Evolutionary conservation across 2,329 filamentous ascomycete species (phyloP).

Genomic region (Zymoseptoria pseudotritici): DNA sequence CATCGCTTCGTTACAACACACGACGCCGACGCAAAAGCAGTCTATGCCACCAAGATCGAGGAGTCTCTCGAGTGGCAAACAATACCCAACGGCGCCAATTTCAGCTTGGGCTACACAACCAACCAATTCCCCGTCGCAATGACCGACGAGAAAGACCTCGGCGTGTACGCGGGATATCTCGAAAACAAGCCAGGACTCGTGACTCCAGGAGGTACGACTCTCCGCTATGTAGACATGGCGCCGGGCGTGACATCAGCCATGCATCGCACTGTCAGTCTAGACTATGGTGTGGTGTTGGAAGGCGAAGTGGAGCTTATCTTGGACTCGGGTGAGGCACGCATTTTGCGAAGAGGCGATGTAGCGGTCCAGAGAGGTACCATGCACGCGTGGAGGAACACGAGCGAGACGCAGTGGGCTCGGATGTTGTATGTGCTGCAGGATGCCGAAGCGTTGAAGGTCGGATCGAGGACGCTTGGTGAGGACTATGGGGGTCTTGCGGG

Average conservation of each 20-base stretch:
- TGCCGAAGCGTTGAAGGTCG: constrained; percentile 21
- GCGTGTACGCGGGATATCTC: constrained; percentile 39
- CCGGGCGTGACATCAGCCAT: constrained; percentile 23
- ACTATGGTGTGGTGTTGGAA: constrained; percentile 29
- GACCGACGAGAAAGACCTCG: constrained; percentile 39
- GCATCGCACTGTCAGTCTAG: constrained; percentile 28
- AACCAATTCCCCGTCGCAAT: constrained; percentile 42
- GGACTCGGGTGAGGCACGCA: constrained; percentile 26
- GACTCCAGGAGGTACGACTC: constrained; percentile 40
- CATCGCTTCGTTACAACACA: constrained; percentile 28
- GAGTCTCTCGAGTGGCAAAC: constrained; percentile 21
- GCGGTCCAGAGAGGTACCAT: constrained; percentile 29
- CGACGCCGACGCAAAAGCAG: constrained; percentile 25
- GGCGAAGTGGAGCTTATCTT: constrained; percentile 28
- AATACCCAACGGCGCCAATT: constrained; percentile 35
- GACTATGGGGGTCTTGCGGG: constrained; percentile 18
- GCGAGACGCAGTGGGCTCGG: constrained; percentile 24
- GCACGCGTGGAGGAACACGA: constrained; percentile 30
- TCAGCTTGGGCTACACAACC: constrained; percentile 45
- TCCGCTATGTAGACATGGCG: constrained; percentile 28
- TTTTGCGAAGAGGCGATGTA: constrained; percentile 27
- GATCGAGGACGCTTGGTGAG: constrained; percentile 21
- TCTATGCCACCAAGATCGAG: constrained; percentile 18
- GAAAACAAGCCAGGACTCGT: constrained; percentile 42
- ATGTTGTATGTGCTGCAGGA: constrained; percentile 30